Percentiles rank a stretch among this genome's conserved stretches.
phyloP scores from a whole-genome alignment of 129 eudicot species.

The Arctium minus region DNA sequence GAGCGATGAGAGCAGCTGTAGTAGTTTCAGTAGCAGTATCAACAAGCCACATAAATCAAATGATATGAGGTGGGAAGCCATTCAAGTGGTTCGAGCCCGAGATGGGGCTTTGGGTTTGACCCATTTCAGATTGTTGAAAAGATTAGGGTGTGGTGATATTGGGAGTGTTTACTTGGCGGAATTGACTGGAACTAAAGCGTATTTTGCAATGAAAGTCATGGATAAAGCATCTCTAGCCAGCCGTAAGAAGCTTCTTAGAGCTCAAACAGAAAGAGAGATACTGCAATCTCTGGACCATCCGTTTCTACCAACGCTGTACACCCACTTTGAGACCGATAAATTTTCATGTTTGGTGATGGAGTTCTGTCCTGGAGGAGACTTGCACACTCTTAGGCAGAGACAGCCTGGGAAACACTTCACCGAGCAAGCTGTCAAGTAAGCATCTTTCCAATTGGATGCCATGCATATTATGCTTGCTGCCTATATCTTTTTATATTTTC shows the following conservation, averaged over 20 bases:
- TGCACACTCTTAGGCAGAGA: slow-evolving; percentile 75
- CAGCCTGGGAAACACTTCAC: slow-evolving; percentile 80
- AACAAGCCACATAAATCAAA: slow-evolving; percentile 72
- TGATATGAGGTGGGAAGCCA: slow-evolving; percentile 70
- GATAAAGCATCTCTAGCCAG: slow-evolving; percentile 79
- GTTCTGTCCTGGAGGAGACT: slow-evolving; percentile 84
- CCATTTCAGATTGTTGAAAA: slow-evolving; percentile 75
- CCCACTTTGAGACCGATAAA: slow-evolving; percentile 76
- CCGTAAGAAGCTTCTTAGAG: slow-evolving; percentile 80
- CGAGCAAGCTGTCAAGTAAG: slow-evolving; percentile 82
- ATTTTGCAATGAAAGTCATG: slow-evolving; percentile 89
- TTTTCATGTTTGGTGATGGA: slow-evolving; percentile 91
- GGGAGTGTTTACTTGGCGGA: slow-evolving; percentile 88
- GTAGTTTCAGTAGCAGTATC: slow-evolving; percentile 63
- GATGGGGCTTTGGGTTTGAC: slow-evolving; percentile 67
- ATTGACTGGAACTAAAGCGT: slow-evolving; percentile 62
- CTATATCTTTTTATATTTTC: neutral
- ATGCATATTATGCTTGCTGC: neutral
- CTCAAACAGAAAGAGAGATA: slow-evolving; percentile 82
- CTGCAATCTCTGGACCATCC: slow-evolving; percentile 79
- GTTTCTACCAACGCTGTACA: slow-evolving; percentile 68
- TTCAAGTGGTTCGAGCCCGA: slow-evolving; percentile 45
- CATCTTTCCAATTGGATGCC: neutral
- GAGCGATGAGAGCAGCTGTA: slow-evolving; percentile 73
- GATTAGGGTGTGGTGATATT: slow-evolving; percentile 91